phyloP scores from a whole-genome alignment of 257 asterid genomes.

The Lavandula angustifolia region DNA sequence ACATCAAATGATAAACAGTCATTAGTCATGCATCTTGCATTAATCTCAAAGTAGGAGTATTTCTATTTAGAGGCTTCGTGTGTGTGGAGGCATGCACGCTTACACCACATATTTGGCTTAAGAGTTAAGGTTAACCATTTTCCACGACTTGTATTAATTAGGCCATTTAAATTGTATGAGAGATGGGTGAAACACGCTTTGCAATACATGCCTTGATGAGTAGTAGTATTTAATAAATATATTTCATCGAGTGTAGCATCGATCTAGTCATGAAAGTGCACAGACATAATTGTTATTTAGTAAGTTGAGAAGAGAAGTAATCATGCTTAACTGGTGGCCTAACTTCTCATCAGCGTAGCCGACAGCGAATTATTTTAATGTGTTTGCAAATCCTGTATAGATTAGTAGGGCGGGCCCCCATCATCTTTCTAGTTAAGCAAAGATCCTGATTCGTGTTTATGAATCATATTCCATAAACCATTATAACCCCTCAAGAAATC shows the following conservation, averaged over 20 bases:
- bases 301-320: slow-evolving; percentile 24
- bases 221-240: too few relatives aligned
- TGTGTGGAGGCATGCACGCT: slow-evolving; percentile 12
- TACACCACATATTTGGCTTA: not conserved
- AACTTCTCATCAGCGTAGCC: slow-evolving; percentile 47
- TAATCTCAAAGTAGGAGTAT: not conserved
- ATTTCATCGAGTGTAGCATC: not conserved
- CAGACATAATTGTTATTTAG: slow-evolving; percentile 13
- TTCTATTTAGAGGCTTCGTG: not conserved
- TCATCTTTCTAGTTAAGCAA: slow-evolving; percentile 55
- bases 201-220: not conserved
- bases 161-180: slow-evolving; percentile 22
- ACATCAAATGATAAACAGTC: not conserved
- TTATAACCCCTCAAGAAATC: slow-evolving; percentile 30
- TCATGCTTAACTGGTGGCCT: slow-evolving; percentile 51
- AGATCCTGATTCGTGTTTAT: slow-evolving; percentile 53
- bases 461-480: slow-evolving; percentile 47
- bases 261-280: slow-evolving; percentile 17
- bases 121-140: too few relatives aligned
- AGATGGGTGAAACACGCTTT: slow-evolving; percentile 37
- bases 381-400: slow-evolving; percentile 33
- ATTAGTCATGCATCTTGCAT: slow-evolving; percentile 26
- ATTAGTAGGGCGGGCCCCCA: slow-evolving; percentile 42
- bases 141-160: not conserved
- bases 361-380: slow-evolving; percentile 47